These are phyloP conservation scores for Apiosordaria backusii DNA, from an alignment of 495 filamentous ascomycete species.

Conservation along the genomic window DNA sequence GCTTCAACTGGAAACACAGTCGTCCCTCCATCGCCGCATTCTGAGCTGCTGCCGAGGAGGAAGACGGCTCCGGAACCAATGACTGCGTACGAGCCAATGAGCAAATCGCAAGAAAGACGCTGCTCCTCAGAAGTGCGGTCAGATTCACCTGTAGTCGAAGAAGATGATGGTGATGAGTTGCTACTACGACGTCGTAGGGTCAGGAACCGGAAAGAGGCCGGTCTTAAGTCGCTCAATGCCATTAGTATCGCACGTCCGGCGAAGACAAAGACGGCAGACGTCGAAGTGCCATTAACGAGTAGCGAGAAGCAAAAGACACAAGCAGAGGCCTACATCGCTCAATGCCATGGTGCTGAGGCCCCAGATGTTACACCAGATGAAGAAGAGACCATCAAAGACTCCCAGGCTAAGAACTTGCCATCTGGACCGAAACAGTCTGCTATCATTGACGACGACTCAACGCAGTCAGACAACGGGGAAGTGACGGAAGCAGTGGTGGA, in stretches of 20 bases:
- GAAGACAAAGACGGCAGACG: conserved; percentile 33
- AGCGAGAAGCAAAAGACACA: conserved; percentile 16
- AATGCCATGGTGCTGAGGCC: conserved; percentile 16
- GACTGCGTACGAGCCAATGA: conserved; percentile 34
- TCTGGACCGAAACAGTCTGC: conserved; percentile 6
- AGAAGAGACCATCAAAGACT: conserved; percentile 34
- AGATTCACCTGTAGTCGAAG: conserved; percentile 12
- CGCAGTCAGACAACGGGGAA: conserved; percentile 23
- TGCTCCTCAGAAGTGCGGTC: conserved; percentile 15
- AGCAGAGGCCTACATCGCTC: conserved; percentile 24
- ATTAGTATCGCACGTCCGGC: conserved; percentile 36
- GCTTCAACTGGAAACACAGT: conserved; percentile 18
- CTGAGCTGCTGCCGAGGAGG: conserved; percentile 8
- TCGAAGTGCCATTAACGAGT: conserved; percentile 17
- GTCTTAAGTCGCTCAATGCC: conserved; percentile 32
- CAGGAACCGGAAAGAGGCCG: conserved; percentile 34
- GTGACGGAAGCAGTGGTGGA: conserved; percentile 8
- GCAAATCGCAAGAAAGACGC: conserved; percentile 35
- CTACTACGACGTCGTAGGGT: conserved; percentile 22
- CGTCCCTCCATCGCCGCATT: conserved; percentile 25
- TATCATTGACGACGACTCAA: conserved; percentile 22
- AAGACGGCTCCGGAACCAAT: conserved; percentile 27
- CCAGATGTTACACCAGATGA: conserved; percentile 18
- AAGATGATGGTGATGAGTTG: conserved; percentile 26
- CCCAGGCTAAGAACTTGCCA: conserved; percentile 22